Evolutionary conservation across 768 basidiomycete species (phyloP), one percentile per base, ranked within the genome.

Genomic region (Pulveroboletus sp.): DNA sequence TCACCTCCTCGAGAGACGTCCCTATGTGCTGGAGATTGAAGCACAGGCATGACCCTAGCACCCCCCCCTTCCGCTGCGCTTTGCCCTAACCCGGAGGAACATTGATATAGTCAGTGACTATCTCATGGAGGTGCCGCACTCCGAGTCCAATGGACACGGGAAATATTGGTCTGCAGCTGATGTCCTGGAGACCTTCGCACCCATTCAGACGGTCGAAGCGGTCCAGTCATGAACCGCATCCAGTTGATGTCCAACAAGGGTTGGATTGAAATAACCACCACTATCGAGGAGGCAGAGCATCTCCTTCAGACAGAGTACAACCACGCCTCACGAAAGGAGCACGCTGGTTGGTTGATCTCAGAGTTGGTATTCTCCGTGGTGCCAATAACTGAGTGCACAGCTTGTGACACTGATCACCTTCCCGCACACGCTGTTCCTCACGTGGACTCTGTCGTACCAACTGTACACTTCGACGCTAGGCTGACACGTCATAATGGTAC

Each of bases 1-100:
- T 59, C 63, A 21, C 51, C 51, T 73, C 27, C 74, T 76, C 47
- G 75, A 76, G 57, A 71, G 63, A 47, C 74, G 73, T 67, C 10
- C 73, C 73, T 8, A 9, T 46, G 6, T 62, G 61, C 3, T 79
- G 78, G 77, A 51, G 61, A 21, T 21, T 21, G 21, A 21, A 21
- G 21, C 21, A 21, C 21, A 21, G 71, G 46, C 70, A 73, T 43
- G 65, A 69, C 0, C 57, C 72, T 8, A 58, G 62, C 39, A 40
- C 55, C 3, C 37, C 3, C 37, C 50, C 32, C 12, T 69, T 11
- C 67, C 69, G 39, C 42, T 70, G 26, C 63, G 62, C 27, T 60
- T 70, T 47, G 66, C 68, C 8, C 57, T 72, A 18, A 46, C 54
- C n/a, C 71, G 71, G 52, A 56, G 32, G 15, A 71, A 69, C 55